These are phyloP conservation scores for Solanum lycopersicoides DNA, from an alignment of 257 asterid species.

Conservation along the genomic window DNA sequence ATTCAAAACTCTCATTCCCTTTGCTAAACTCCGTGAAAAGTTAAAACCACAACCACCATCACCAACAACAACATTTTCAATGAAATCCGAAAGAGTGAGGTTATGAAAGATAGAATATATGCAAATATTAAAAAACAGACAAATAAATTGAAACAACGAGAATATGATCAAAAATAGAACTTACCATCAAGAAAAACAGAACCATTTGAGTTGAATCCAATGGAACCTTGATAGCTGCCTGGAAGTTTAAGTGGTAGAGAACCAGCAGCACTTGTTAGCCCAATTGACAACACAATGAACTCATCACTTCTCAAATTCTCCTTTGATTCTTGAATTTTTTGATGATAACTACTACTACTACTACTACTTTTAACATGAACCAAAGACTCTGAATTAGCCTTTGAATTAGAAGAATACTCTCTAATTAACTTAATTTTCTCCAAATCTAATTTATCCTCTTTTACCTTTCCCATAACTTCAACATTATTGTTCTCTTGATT, in stretches of 20 bases:
- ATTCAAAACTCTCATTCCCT: no score
- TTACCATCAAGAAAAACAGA: constrained; percentile 75
- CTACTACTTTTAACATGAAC: constrained; percentile 20
- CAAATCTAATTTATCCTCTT: constrained; percentile 33
- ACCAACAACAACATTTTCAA: neutral
- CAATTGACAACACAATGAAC: constrained; percentile 27
- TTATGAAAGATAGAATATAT: fast-evolving
- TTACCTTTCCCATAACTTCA: constrained; percentile 1
- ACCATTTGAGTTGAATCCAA: constrained; percentile 75
- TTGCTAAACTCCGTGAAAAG: neutral
- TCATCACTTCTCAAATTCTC: constrained; percentile 3
- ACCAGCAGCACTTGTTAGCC: constrained; percentile 42
- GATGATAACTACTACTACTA: neutral
- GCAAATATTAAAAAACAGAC: neutral
- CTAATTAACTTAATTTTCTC: constrained; percentile 59
- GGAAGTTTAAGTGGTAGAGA: constrained; percentile 46
- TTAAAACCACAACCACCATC: neutral
- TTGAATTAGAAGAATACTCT: constrained; percentile 42
- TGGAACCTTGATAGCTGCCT: constrained; percentile 58
- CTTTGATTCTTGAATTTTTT: constrained; percentile 26
- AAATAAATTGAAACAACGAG: neutral
- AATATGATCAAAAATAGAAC: neutral
- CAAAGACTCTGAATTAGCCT: constrained; percentile 11
- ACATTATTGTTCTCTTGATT: neutral
- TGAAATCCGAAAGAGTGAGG: no score